Evolutionary conservation across 371 early-diverging fungal species (phyloP), one percentile per base, ranked within the genome.

Genomic region (Fennellomyces sp.): DNA sequence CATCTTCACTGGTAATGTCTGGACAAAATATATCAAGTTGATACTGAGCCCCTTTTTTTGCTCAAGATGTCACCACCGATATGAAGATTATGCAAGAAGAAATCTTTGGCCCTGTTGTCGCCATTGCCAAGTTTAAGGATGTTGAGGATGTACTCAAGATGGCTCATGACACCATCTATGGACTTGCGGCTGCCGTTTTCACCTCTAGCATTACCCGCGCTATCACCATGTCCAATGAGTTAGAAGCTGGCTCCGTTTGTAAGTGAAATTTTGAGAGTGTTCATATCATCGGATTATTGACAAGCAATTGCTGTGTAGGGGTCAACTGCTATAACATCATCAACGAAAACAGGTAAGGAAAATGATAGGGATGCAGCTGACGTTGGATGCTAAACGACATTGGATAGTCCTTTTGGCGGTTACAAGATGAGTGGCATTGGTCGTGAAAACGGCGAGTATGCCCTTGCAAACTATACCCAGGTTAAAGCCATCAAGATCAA

Each of bases 131-230:
- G 50, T 93, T 93, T 62, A 60, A 76, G 1, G 70, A 78, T 29
- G 85, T 86, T 33, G 88, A 87, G 0, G 89, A 90, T 70, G 94
- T 89, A 1, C 33, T 95, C 15, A 63, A 75, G 27, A 67, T 78
- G 33, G 94, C 94, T 28, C 91, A 95, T 69, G 74, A 73, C 63
- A 86, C 88, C 5, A 61, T 70, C 2, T 87, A 85, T 25, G 96
- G 96, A 10, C 75, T 95, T 51, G 92, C 94, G 5, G 90, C 88
- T 2, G 94, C 93, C 73, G 83, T 94, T 58, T 96, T 85, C 65
- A 90, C 91, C 50, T 68, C 78, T 21, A 84, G 88, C 62, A 69
- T 90, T 17, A 75, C 79, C 56, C 81, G 79, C 50, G 92, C 92
- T 19, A 78, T 88, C 57, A 70, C 75, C 59, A 82, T 91, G 45